Percentiles rank a stretch among this genome's conserved stretches.
Evolutionary conservation across 176 grass and related monocot species (phyloP).

Genomic region (Cenchrus fungigraminus): DNA sequence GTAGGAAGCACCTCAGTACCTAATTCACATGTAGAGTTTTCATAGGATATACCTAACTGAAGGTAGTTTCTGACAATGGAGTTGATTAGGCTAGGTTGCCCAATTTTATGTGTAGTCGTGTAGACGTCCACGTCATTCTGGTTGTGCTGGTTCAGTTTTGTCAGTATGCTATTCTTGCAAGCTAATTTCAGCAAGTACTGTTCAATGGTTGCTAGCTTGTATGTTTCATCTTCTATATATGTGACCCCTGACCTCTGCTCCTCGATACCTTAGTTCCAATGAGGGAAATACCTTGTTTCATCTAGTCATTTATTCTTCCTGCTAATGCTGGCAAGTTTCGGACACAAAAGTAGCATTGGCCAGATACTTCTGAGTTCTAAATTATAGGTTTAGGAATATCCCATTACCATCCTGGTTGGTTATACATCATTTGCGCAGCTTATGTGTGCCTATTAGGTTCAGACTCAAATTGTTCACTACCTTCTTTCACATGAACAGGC

Average conservation of each 20-base stretch:
- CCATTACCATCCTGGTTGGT: conserved; percentile 6
- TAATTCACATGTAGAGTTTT: conserved; percentile 41
- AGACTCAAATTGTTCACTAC: neutral
- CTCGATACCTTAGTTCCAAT: conserved; percentile 4
- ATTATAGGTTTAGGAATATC: conserved; percentile 12
- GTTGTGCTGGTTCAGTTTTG: conserved; percentile 16
- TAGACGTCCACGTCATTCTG: conserved; percentile 19
- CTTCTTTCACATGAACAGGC: neutral
- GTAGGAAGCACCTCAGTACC: conserved; percentile 37
- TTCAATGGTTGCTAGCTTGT: neutral
- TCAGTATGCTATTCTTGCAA: conserved; percentile 2
- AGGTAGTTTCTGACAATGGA: conserved; percentile 4
- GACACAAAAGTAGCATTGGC: neutral
- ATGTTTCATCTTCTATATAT: neutral
- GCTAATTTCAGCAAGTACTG: conserved; percentile 11
- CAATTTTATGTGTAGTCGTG: neutral
- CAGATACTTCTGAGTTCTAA: conserved; percentile 18
- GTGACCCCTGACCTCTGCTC: neutral
- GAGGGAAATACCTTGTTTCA: conserved; percentile 19
- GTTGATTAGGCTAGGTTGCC: conserved; percentile 11
- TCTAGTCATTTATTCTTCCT: neutral
- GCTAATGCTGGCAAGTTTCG: neutral
- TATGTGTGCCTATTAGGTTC: conserved; percentile 6
- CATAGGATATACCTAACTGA: conserved; percentile 41
- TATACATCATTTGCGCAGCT: neutral